phyloP scores from a whole-genome alignment of 768 basidiomycete genomes.

The Tylopilus sp. region DNA sequence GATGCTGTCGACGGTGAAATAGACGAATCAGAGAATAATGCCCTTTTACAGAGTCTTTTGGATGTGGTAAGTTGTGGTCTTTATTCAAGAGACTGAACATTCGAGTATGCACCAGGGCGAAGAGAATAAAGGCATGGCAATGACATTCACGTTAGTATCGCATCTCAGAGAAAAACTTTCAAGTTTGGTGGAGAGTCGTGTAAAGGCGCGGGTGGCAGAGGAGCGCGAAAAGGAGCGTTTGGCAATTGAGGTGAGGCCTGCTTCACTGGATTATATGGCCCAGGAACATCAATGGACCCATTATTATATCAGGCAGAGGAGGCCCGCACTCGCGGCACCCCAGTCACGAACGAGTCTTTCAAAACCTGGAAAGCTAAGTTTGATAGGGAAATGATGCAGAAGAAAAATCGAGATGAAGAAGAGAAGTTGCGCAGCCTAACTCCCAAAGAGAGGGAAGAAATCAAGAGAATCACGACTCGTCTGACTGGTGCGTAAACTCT shows the following conservation, averaged over 20 bases:
- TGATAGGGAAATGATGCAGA: conserved; percentile 59
- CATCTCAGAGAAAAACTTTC: conserved; percentile 79
- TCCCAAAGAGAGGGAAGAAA: conserved; percentile 84
- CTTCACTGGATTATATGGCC: not conserved
- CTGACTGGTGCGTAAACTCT: conserved; percentile 55
- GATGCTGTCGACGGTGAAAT: conserved; percentile 63
- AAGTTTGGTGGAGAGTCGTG: conserved; percentile 55
- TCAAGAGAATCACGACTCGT: conserved; percentile 57
- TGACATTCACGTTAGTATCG: conserved; percentile 93
- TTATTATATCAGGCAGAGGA: conserved; percentile 66
- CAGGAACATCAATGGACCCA: conserved; percentile 1
- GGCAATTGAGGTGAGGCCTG: conserved; percentile 69
- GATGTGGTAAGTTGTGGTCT: conserved; percentile 44
- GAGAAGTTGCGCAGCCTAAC: conserved; percentile 68
- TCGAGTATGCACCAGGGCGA: conserved; percentile 49
- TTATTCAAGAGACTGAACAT: not conserved
- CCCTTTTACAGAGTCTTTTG: conserved; percentile 55
- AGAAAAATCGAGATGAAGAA: conserved; percentile 70
- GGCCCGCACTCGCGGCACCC: conserved; percentile 85
- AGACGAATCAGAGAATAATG: conserved; percentile 52
- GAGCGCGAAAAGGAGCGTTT: conserved; percentile 72
- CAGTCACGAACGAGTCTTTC: conserved; percentile 82
- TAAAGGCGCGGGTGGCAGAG: conserved; percentile 51
- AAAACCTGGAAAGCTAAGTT: conserved; percentile 77
- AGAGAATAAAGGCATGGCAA: conserved; percentile 92